These are phyloP conservation scores for Fusarium devonianum DNA, from an alignment of 2,329 filamentous ascomycete species.

Conservation along the genomic window DNA sequence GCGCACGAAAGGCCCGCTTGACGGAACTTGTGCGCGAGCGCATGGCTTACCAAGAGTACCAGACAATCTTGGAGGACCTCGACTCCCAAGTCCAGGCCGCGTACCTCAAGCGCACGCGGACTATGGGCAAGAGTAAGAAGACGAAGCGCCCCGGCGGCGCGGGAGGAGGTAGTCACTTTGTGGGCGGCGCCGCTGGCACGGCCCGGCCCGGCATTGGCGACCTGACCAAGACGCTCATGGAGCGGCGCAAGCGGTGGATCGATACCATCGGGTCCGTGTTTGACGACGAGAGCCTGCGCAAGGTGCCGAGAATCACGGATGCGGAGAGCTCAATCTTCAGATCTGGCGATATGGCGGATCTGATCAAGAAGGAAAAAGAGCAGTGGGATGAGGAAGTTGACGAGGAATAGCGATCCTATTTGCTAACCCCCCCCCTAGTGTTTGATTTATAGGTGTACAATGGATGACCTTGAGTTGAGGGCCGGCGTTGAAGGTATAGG, in stretches of 20 bases:
- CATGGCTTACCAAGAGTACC: slow-evolving; percentile 96
- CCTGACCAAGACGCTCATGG: slow-evolving; percentile 90
- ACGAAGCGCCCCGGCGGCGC: slow-evolving; percentile 80
- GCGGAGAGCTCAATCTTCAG: slow-evolving; percentile 76
- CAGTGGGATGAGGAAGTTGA: slow-evolving; percentile 83
- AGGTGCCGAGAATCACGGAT: slow-evolving; percentile 72
- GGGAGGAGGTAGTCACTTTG: slow-evolving; percentile 71
- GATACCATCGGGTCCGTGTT: slow-evolving; percentile 91
- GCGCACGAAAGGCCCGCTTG: slow-evolving; percentile 85
- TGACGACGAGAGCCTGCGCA: slow-evolving; percentile 77
- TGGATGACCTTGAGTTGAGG: slow-evolving; percentile 10
- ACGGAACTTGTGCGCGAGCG: slow-evolving; percentile 88
- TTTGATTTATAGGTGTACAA: neutral
- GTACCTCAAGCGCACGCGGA: slow-evolving; percentile 94
- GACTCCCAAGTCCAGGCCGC: slow-evolving; percentile 94
- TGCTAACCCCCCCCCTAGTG: slow-evolving; percentile 11
- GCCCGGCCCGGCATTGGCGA: slow-evolving; percentile 87
- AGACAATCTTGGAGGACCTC: slow-evolving; percentile 94
- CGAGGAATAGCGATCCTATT: slow-evolving; percentile 56
- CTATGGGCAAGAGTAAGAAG: slow-evolving; percentile 93
- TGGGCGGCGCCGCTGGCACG: slow-evolving; percentile 67
- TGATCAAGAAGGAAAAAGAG: slow-evolving; percentile 79
- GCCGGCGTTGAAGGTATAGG: slow-evolving; percentile 27
- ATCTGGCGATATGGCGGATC: slow-evolving; percentile 72
- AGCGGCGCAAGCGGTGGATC: slow-evolving; percentile 87